Conservation (phyloP, 1,284 basidiomycete genomes). For the Polyporus tsugae region DNA sequence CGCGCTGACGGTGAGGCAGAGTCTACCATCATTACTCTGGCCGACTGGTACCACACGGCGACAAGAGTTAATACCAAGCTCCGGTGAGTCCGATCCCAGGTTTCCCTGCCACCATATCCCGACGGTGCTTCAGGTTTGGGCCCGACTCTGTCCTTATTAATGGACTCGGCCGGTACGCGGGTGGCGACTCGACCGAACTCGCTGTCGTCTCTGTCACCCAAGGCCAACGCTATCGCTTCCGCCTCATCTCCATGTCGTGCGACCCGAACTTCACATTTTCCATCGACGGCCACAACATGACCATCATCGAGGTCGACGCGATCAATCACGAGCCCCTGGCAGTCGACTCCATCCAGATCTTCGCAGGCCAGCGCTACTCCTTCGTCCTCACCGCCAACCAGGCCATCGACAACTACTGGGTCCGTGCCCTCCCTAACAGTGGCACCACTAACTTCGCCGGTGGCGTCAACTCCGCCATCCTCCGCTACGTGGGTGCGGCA, state of each 20-base stretch:
- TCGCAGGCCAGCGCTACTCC: conserved; percentile 49
- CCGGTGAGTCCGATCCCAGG: conserved; percentile 21
- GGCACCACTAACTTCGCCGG: conserved; percentile 40
- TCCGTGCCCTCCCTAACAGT: conserved; percentile 49
- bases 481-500: conserved; percentile 45
- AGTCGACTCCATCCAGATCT: conserved; percentile 45
- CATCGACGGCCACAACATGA: conserved; percentile 46
- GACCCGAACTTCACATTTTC: conserved; percentile 43
- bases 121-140: conserved; percentile 4
- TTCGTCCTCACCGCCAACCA: conserved; percentile 45
- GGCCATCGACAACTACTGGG: conserved; percentile 49
- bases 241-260: conserved; percentile 58
- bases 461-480: conserved; percentile 45
- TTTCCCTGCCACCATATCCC: not conserved
- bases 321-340: conserved; percentile 40
- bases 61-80: conserved; percentile 24
- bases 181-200: conserved; percentile 27
- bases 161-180: conserved; percentile 46
- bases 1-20: conserved; percentile 14
- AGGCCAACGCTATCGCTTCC: conserved; percentile 46
- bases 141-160: conserved; percentile 57
- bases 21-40: conserved; percentile 36
- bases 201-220: conserved; percentile 42
- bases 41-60: conserved; percentile 38
- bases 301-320: conserved; percentile 47